phyloP scores from a whole-genome alignment of 2,329 filamentous ascomycete species.

The Purpureocillium lavendulum region DNA sequence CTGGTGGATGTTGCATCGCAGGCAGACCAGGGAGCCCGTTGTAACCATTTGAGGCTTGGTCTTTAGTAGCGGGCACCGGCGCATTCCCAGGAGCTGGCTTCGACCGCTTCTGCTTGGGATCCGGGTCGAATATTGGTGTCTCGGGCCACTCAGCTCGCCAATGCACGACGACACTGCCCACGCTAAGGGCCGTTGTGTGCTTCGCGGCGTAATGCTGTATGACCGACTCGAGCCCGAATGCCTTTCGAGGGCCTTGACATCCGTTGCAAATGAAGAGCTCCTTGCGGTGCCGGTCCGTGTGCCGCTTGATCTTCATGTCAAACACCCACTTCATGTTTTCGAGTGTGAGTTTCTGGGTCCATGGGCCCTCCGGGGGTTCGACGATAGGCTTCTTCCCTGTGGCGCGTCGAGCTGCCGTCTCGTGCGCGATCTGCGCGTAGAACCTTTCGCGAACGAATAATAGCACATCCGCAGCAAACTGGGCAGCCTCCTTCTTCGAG shows the following conservation, averaged over 20 bases:
- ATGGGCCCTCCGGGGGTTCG: conserved; percentile 45
- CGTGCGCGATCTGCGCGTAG: conserved; percentile 49
- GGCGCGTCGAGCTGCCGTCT: conserved; percentile 36
- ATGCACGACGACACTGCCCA: conserved; percentile 64
- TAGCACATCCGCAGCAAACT: conserved; percentile 66
- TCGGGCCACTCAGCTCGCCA: conserved; percentile 80
- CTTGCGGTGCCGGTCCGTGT: conserved; percentile 57
- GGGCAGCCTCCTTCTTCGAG: conserved; percentile 52
- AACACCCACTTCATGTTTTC: conserved; percentile 86
- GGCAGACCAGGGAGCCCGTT: neutral
- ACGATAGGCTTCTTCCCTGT: conserved; percentile 33
- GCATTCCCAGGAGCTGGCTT: neutral
- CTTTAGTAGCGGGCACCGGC: neutral
- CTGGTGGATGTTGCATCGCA: neutral
- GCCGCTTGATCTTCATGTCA: conserved; percentile 64
- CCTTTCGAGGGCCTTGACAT: conserved; percentile 56
- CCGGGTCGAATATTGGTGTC: conserved; percentile 60
- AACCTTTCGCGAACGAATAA: conserved; percentile 60
- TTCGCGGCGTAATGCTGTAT: conserved; percentile 80
- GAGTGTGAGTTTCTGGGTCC: conserved; percentile 57
- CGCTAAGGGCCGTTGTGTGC: conserved; percentile 62
- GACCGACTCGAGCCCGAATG: conserved; percentile 69
- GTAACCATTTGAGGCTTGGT: neutral
- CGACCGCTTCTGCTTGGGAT: conserved; percentile 27
- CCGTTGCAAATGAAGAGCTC: conserved; percentile 70